These are phyloP conservation scores for Podaxis carcinomalis DNA, from an alignment of 768 basidiomycete species.

Conservation along the genomic window DNA sequence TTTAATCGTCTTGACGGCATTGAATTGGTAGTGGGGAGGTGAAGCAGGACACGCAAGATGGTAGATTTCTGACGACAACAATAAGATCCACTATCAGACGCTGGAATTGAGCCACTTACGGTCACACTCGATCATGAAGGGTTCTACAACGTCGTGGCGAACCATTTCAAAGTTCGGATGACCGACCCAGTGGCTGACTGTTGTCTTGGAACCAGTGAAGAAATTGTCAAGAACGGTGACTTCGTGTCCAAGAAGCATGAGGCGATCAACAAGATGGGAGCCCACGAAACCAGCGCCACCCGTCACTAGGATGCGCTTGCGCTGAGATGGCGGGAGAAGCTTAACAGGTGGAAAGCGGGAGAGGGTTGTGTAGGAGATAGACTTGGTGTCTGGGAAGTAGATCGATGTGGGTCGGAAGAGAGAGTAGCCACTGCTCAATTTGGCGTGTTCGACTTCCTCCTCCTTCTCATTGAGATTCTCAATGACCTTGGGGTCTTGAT, in stretches of 20 bases:
- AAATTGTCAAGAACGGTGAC: constrained; percentile 98
- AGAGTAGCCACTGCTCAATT: constrained; percentile 43
- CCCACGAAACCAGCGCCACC: constrained; percentile 99
- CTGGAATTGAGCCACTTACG: constrained; percentile 47
- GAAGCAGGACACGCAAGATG: constrained; percentile 98
- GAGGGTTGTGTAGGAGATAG: constrained; percentile 90
- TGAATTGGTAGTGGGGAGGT: constrained; percentile 96
- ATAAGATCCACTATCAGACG: constrained; percentile 8
- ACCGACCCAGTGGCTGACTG: constrained; percentile 92
- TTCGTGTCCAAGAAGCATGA: constrained; percentile 97
- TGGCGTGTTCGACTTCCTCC: constrained; percentile 45
- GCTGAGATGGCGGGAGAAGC: constrained; percentile 67
- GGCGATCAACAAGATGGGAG: constrained; percentile 94
- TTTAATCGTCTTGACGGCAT: constrained; percentile 97
- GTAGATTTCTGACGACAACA: constrained; percentile 73
- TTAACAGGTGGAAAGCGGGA: constrained; percentile 92
- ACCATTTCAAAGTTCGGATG: constrained; percentile 99
- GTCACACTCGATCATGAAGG: constrained; percentile 98
- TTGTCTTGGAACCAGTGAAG: constrained; percentile 98
- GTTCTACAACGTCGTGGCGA: constrained; percentile 94
- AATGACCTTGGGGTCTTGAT: constrained; percentile 25
- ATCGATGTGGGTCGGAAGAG: constrained; percentile 83
- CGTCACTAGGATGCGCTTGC: constrained; percentile 92
- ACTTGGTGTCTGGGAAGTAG: constrained; percentile 71
- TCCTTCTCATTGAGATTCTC: constrained; percentile 34